Conservation (phyloP, 164 flowering plant genomes). For the Kingdonia uniflora region DNA sequence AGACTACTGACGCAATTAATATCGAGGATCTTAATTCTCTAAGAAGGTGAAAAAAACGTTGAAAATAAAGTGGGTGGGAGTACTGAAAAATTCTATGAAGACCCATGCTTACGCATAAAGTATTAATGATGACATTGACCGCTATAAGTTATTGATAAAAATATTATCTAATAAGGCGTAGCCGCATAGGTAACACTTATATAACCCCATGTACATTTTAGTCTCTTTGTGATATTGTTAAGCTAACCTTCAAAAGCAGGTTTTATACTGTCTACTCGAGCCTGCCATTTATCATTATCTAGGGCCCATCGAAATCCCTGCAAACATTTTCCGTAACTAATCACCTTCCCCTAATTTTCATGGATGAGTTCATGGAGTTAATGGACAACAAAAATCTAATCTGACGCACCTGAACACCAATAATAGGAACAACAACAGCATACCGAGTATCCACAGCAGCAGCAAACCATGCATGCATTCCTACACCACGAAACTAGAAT, state of each 20-base stretch:
- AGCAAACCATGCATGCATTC: slow-evolving; percentile 99
- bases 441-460: slow-evolving; percentile 78
- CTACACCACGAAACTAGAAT: slow-evolving; percentile 26
- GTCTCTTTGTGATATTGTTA: not conserved
- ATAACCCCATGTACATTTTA: too few species aligned
- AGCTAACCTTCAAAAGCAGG: slow-evolving; percentile 77
- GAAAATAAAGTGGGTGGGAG: too few species aligned
- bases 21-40: too few species aligned
- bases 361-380: not conserved
- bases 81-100: too few species aligned
- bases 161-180: too few species aligned
- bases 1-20: too few species aligned
- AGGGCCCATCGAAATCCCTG: slow-evolving; percentile 94
- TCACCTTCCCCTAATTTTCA: not conserved
- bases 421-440: slow-evolving; percentile 76
- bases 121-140: too few species aligned
- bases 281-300: slow-evolving; percentile 87
- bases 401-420: slow-evolving; percentile 77
- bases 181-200: too few species aligned
- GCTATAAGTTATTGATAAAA: too few species aligned
- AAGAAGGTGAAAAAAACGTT: too few species aligned
- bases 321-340: slow-evolving; percentile 8
- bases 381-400: not conserved
- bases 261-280: slow-evolving; percentile 80
- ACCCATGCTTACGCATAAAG: too few species aligned